These are phyloP conservation scores for Herpotrichia juniperi DNA, from an alignment of 2,329 filamentous ascomycete genomes.

Conservation along the genomic window DNA sequence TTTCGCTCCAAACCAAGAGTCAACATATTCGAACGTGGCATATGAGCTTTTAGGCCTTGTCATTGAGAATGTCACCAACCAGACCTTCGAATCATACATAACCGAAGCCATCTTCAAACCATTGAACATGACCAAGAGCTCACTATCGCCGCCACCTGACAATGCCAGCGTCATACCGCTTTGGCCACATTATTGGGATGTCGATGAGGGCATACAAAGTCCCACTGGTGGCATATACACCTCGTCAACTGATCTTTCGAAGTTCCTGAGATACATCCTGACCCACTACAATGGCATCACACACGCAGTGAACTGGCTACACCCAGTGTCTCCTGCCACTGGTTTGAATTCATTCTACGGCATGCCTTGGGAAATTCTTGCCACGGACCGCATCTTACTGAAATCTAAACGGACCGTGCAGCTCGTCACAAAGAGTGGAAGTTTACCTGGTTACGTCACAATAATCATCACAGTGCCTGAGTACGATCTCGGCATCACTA, in stretches of 20 bases:
- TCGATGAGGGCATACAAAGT: constrained; percentile 49
- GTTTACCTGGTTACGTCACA: constrained; percentile 48
- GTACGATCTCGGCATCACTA: constrained; percentile 51
- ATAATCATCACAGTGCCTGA: constrained; percentile 50
- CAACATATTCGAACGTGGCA: constrained; percentile 50
- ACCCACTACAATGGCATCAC: constrained; percentile 50
- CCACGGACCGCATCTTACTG: constrained; percentile 46
- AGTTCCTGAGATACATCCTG: constrained; percentile 51
- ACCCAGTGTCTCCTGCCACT: constrained; percentile 45
- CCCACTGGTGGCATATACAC: constrained; percentile 55
- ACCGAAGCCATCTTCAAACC: constrained; percentile 47
- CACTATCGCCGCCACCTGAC: constrained; percentile 35
- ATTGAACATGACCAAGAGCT: constrained; percentile 37
- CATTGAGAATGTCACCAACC: constrained; percentile 45
- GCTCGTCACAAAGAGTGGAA: constrained; percentile 54
- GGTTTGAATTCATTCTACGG: constrained; percentile 51
- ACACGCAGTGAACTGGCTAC: constrained; percentile 51
- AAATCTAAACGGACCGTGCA: constrained; percentile 47
- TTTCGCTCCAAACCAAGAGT: constrained; percentile 51
- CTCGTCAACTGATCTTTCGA: constrained; percentile 49
- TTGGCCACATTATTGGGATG: constrained; percentile 47
- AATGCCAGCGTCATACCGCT: constrained; percentile 47
- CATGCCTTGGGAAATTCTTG: constrained; percentile 56
- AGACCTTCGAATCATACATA: constrained; percentile 47
- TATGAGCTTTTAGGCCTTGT: constrained; percentile 51